Evolutionary conservation across 1,284 basidiomycete species (phyloP), one percentile per base, ranked within the genome.

Genomic region (Malassezia globosa): DNA sequence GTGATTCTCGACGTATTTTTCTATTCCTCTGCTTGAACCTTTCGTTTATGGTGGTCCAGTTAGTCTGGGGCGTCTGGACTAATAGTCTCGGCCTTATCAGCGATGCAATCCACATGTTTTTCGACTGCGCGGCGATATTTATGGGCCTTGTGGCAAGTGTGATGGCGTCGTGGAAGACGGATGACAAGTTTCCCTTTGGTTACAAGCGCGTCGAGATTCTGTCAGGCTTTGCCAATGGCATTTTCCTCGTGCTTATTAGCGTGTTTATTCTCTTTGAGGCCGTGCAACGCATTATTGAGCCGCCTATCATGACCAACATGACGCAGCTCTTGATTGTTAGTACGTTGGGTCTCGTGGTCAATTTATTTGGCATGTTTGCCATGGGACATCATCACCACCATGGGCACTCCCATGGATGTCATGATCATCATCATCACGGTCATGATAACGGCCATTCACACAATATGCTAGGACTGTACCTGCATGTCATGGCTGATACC

Each of bases 101-200:
- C 13, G 94, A 99, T 72, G 92, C 94, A 11, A 97, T 99, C 42
- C 94, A 99, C 71, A 97, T 97, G 94, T 87, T 90, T 21, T 99
- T 99, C 64, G 94, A 99, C 74, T 97, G 94, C 67, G 83, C 95
- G 76, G 92, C 92, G 1, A 88, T 97, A 48, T 92, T 82, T 0
- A 87, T 99, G 59, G 94, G 94, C 1, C 77, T 99, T 1, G 83
- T 95, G 55, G 94, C 94, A 2, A 90, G 87, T 22, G 87, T 99
- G 10, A 96, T 96, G 83, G 87, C 90, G 1, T 89, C 85, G 4
- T 97, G 94, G 94, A 82, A 86, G 37, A 86, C 87, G 1, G 90
- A 97, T 73, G 82, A 85, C 58, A 78, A 81, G 19, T 97, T 92
- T 73, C 96, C 94, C 7, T 97, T 94, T 69, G 94, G 92, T 18